A percentile compares a stretch with the other conserved stretches of the same genome.
These are phyloP conservation scores for Madurella fahalii DNA, from an alignment of 2,329 filamentous ascomycete species.

Conservation along the genomic window DNA sequence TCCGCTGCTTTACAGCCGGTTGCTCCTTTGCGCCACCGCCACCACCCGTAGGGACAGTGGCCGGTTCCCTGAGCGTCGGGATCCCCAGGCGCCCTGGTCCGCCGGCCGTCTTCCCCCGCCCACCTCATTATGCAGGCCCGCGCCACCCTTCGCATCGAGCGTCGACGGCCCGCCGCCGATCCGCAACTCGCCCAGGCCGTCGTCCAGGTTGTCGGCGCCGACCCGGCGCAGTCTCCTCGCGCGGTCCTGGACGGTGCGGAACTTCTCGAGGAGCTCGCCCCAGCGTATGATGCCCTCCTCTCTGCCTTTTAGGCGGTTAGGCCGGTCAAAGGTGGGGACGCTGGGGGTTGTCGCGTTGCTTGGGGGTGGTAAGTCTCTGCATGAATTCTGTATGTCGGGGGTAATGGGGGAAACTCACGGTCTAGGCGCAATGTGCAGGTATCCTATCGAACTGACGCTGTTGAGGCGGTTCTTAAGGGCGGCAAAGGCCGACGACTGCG, in stretches of 20 bases:
- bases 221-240: conserved; percentile 67
- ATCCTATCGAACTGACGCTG: conserved; percentile 94
- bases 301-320: conserved; percentile 73
- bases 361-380: neutral
- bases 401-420: conserved; percentile 56
- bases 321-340: conserved; percentile 61
- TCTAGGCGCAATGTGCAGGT: conserved; percentile 77
- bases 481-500: conserved; percentile 94
- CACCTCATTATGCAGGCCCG: no score
- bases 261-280: conserved; percentile 91
- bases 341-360: conserved; percentile 46
- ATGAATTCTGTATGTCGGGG: conserved; percentile 4
- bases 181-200: conserved; percentile 36
- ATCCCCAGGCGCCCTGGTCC: neutral
- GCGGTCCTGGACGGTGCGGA: conserved; percentile 83
- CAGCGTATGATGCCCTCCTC: conserved; percentile 85
- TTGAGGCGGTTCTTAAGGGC: conserved; percentile 95
- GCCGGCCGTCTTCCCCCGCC: neutral
- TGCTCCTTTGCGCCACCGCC: conserved; percentile 29
- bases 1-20: conserved; percentile 53
- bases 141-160: no score
- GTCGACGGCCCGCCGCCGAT: conserved; percentile 35
- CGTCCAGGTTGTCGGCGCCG: conserved; percentile 43
- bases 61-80: conserved; percentile 22
- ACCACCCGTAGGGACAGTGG: conserved; percentile 47